phyloP scores from a whole-genome alignment of 352 stramenopile genomes.

The Lagenidium sp. region DNA sequence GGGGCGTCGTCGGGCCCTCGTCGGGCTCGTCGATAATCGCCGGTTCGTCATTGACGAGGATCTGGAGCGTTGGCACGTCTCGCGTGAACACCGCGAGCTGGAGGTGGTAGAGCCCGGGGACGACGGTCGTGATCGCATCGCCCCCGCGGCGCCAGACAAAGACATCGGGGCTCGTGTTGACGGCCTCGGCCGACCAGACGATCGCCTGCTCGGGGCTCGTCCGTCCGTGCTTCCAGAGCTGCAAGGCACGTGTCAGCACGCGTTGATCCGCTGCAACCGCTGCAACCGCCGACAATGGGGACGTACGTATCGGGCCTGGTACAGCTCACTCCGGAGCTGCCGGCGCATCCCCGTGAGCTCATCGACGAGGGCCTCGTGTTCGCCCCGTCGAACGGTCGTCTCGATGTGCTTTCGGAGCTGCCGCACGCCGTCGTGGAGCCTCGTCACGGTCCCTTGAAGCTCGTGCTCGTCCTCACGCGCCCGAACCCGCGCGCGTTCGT shows the following conservation, averaged over 20 bases:
- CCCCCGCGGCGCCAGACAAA: constrained; percentile 44
- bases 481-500: constrained; percentile 1
- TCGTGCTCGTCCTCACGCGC: not conserved
- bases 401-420: not conserved
- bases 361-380: not conserved
- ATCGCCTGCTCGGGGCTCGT: constrained; percentile 46
- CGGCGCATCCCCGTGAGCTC: not conserved
- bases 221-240: constrained; percentile 68
- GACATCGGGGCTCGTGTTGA: constrained; percentile 60
- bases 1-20: not conserved
- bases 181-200: constrained; percentile 49
- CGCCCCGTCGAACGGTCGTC: not conserved
- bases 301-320: constrained; percentile 65
- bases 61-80: constrained; percentile 35
- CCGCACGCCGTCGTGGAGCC: too few relatives aligned
- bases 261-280: not conserved
- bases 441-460: too few relatives aligned
- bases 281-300: not conserved
- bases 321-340: constrained; percentile 40
- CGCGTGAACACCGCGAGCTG: constrained; percentile 65
- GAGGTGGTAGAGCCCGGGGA: constrained; percentile 63
- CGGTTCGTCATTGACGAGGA: constrained; percentile 59
- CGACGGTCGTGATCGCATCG: constrained; percentile 26
- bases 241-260: not conserved
- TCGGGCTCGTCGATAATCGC: constrained; percentile 9